phyloP scores from a whole-genome alignment of 208 protist genomes.

The Phytomonas francai region DNA sequence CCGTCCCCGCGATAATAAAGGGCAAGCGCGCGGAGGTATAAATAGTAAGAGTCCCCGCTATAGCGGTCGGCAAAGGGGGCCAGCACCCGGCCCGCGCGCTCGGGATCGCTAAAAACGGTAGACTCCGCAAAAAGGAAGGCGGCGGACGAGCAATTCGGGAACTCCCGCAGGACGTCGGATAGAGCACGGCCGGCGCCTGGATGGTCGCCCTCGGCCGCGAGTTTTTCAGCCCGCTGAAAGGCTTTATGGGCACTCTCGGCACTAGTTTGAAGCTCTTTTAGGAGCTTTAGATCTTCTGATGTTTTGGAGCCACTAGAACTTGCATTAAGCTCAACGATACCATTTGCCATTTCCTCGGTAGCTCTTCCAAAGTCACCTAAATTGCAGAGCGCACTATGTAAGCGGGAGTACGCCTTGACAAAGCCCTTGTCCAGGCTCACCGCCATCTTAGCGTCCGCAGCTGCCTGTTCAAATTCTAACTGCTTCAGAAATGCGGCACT shows the following conservation, averaged over 20 bases:
- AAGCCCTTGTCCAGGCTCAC: constrained; percentile 75
- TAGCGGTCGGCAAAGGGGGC: constrained; percentile 35
- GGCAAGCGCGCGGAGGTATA: constrained; percentile 58
- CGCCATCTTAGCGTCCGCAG: constrained; percentile 58
- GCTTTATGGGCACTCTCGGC: constrained; percentile 43
- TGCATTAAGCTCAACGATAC: constrained; percentile 9
- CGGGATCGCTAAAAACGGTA: constrained; percentile 31
- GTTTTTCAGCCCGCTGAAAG: constrained; percentile 19
- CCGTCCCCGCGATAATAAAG: constrained; percentile 68
- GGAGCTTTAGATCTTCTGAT: constrained; percentile 30
- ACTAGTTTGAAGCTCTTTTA: constrained; percentile 32
- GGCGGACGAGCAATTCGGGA: constrained; percentile 46
- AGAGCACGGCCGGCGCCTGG: constrained; percentile 30
- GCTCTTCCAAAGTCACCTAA: constrained; percentile 61
- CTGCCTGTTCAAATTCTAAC: constrained; percentile 38
- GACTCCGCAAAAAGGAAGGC: constrained; percentile 63
- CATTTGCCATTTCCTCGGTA: constrained; percentile 20
- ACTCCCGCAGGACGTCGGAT: constrained; percentile 23
- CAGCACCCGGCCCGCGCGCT: constrained; percentile 46
- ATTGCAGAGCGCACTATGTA: constrained; percentile 77
- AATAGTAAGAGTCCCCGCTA: constrained; percentile 45
- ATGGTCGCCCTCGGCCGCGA: constrained; percentile 28
- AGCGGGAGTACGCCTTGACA: constrained; percentile 77
- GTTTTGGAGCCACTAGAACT: neutral
- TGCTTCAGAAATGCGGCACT: constrained; percentile 79